phyloP scores from a whole-genome alignment of 352 stramenopile genomes.

The Pythium oligandrum region DNA sequence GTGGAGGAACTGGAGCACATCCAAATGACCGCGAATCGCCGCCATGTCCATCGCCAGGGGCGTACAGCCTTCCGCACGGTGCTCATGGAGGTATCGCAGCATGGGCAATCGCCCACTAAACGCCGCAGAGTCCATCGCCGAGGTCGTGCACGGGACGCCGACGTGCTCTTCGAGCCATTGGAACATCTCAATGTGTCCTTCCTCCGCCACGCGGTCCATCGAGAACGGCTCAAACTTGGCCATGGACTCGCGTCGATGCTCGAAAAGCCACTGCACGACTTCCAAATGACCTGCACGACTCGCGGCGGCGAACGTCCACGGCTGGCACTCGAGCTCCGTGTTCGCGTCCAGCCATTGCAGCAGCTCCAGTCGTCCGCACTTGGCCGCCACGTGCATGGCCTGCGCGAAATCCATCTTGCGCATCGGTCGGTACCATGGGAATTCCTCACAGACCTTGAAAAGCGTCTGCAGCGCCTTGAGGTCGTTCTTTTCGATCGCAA shows the following conservation, averaged over 20 bases:
- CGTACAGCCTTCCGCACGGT: constrained; percentile 3
- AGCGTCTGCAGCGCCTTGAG: constrained; percentile 6
- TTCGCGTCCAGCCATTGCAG: constrained; percentile 17
- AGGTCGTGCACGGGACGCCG: constrained; percentile 9
- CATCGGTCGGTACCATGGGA: constrained; percentile 12
- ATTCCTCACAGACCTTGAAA: constrained; percentile 2
- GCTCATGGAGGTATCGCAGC: constrained; percentile 1
- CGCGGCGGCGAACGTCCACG: constrained; percentile 18
- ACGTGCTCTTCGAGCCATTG: constrained; percentile 20
- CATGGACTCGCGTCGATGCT: constrained; percentile 13
- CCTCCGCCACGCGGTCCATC: constrained; percentile 20
- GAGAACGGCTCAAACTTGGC: constrained; percentile 16
- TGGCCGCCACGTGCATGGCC: constrained; percentile 18
- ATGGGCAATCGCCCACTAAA: constrained; percentile 4
- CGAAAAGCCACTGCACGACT: constrained; percentile 17
- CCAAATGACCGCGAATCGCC: constrained; percentile 5
- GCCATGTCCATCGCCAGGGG: constrained; percentile 6
- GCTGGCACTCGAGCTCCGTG: constrained; percentile 15
- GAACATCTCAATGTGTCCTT: constrained; percentile 17
- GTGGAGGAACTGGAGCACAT: too few relatives aligned
- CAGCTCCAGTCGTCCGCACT: constrained; percentile 11
- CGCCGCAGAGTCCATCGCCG: constrained; percentile 11
- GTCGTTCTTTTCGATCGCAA: constrained; percentile 8
- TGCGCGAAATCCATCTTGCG: constrained; percentile 11
- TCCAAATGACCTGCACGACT: constrained; percentile 14